Evolutionary conservation across 768 basidiomycete species (phyloP), one percentile per base, ranked within the genome.

Genomic region (Roridomyces roridus): DNA sequence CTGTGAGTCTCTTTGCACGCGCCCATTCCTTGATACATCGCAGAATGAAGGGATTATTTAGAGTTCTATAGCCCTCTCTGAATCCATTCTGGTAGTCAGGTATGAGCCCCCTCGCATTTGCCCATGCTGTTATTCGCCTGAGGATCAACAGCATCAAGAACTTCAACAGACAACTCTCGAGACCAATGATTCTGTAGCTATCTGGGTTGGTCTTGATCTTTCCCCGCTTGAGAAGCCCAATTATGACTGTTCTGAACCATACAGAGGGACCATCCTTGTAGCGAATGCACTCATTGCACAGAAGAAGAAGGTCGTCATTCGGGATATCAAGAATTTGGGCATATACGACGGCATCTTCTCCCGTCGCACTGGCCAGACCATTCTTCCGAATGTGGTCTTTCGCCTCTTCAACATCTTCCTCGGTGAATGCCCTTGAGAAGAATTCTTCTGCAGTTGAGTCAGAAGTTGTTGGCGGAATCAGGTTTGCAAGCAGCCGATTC

Each of bases 31-130:
- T 50, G 6, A 54, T 50, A 37, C 57, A 59, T 18, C 58, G 37
- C 6, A 66, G 64, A 24, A 69, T 58, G 36, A 64, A 68, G 18
- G 53, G 56, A 58, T 72, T 72, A 14, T 31, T 31, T 14, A 31
- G 29, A 14, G 29, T 31, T 14, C 29, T 31, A 14, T 31, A 31
- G 7, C 60, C 59, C n/a, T 42, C 31, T 1, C 71, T 43, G 36
- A 72, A 74, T 0, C 72, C 69, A 55, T 70, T 74, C 52, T 74
- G 72, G 2, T 66, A 68, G 5, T 36, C 45, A 0, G 71, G 72
- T 4, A 75, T 23, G 0, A 67, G 24, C 12, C 43, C 36, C 1
- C 36, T 11, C 2, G 26, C 45, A 8, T 66, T 66, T 2, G 57
- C 49, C 63, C 60, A 68, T 14, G 18, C 40, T 12, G 48, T 56